These are phyloP conservation scores for Aspergillus ustus DNA, from an alignment of 2,329 filamentous ascomycete genomes.

Conservation along the genomic window DNA sequence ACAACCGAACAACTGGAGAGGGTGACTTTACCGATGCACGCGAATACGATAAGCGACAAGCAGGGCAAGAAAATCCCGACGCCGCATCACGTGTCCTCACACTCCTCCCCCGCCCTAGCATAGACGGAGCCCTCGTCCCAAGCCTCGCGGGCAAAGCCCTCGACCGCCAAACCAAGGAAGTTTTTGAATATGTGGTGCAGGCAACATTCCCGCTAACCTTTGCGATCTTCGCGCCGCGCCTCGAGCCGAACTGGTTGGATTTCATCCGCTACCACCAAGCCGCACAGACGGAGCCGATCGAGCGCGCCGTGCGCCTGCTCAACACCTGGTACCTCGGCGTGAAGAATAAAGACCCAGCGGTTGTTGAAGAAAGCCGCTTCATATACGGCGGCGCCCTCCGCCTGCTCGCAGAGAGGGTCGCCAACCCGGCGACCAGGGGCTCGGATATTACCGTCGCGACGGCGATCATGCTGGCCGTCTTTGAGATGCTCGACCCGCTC, in stretches of 20 bases:
- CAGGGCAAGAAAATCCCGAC: neutral
- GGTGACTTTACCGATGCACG: slow-evolving; percentile 11
- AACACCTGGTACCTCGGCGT: slow-evolving; percentile 23
- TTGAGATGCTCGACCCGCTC: slow-evolving; percentile 26
- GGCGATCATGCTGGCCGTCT: slow-evolving; percentile 25
- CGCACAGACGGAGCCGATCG: slow-evolving; percentile 13
- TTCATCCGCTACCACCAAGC: slow-evolving; percentile 23
- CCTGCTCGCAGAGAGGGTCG: slow-evolving; percentile 17
- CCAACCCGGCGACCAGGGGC: slow-evolving; percentile 14
- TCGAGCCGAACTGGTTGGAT: slow-evolving; percentile 26
- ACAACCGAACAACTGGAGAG: slow-evolving; percentile 14
- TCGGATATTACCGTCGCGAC: slow-evolving; percentile 25
- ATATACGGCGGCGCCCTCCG: slow-evolving; percentile 25
- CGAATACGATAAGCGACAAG: neutral
- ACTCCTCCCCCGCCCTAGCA: neutral
- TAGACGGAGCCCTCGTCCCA: slow-evolving; percentile 20
- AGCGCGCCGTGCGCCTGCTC: slow-evolving; percentile 20
- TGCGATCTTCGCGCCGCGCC: slow-evolving; percentile 20
- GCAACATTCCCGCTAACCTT: slow-evolving; percentile 23
- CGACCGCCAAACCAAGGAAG: slow-evolving; percentile 21
- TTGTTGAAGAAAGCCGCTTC: slow-evolving; percentile 24
- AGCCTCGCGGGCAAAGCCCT: slow-evolving; percentile 18
- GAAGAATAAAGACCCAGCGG: slow-evolving; percentile 17
- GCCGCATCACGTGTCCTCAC: neutral
- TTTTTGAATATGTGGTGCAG: slow-evolving; percentile 25